phyloP scores from a whole-genome alignment of 2,329 filamentous ascomycete species.

The Aspergillus versicolor region DNA sequence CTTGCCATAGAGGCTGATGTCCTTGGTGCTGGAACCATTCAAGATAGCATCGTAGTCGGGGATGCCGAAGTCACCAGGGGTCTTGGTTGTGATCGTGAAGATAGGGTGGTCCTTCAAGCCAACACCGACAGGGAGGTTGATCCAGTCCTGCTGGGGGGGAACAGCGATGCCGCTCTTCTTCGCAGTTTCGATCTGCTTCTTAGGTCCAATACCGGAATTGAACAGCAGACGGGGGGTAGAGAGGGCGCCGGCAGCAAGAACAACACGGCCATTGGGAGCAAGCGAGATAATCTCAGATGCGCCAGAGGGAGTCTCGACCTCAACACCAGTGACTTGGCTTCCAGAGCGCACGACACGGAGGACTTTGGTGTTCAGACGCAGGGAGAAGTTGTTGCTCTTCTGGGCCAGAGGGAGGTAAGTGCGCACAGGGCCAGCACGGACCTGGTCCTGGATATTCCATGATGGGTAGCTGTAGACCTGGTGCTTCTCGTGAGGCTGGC shows the following conservation, averaged over 20 bases:
- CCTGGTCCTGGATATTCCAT: conserved; percentile 65
- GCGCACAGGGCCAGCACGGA: conserved; percentile 66
- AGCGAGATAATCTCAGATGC: conserved; percentile 62
- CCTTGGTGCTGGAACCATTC: conserved; percentile 1
- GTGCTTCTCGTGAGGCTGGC: conserved; percentile 62
- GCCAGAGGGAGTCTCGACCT: conserved; percentile 16
- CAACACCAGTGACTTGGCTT: conserved; percentile 57
- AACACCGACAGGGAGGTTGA: conserved; percentile 50
- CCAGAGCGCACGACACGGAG: conserved; percentile 62
- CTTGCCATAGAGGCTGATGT: conserved; percentile 5
- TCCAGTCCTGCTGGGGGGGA: conserved; percentile 42
- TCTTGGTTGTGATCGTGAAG: conserved; percentile 19
- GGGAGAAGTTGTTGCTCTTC: conserved; percentile 61
- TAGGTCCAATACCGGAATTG: conserved; percentile 66
- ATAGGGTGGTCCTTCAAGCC: conserved; percentile 46
- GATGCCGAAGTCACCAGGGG: conserved; percentile 16
- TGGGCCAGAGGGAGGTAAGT: conserved; percentile 66
- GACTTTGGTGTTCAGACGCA: conserved; percentile 66
- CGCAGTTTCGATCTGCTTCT: conserved; percentile 41
- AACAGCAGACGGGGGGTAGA: conserved; percentile 67
- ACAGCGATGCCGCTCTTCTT: conserved; percentile 45
- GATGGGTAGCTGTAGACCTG: conserved; percentile 61
- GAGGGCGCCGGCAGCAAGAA: conserved; percentile 67
- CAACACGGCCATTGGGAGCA: conserved; percentile 62
- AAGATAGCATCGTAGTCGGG: conserved; percentile 19